These are phyloP conservation scores for Starmera pachycereana DNA, from an alignment of 805 yeast species.

Conservation along the genomic window DNA sequence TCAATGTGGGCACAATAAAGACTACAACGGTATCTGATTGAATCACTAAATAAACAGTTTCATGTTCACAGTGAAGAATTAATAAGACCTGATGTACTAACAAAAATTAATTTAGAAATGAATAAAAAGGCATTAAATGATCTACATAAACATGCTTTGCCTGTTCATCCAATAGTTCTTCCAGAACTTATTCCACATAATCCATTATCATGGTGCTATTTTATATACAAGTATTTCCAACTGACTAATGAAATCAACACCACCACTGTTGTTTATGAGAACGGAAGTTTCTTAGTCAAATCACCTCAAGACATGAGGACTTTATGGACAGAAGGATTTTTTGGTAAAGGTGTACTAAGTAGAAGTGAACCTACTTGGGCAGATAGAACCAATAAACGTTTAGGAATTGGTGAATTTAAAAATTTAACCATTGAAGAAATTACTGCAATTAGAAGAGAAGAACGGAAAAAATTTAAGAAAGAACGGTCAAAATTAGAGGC, in stretches of 20 bases:
- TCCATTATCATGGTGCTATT: constrained; percentile 54
- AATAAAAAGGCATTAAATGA: constrained; percentile 19
- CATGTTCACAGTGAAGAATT: background rate
- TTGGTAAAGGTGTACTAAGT: constrained; percentile 85
- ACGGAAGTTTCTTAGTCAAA: constrained; percentile 24
- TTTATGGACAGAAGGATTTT: constrained; percentile 82
- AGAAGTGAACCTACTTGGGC: constrained; percentile 92
- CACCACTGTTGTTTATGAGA: constrained; percentile 23
- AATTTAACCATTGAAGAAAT: constrained; percentile 58
- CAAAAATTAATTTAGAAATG: constrained; percentile 13
- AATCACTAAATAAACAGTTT: background rate
- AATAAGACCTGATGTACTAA: background rate
- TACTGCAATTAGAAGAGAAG: constrained; percentile 60
- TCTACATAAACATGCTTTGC: constrained; percentile 44
- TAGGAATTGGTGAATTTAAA: constrained; percentile 32
- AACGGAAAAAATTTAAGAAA: constrained; percentile 61
- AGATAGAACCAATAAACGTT: constrained; percentile 48
- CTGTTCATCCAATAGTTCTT: constrained; percentile 37
- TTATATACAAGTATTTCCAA: constrained; percentile 25
- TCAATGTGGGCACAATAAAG: constrained; percentile 67
- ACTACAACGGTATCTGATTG: constrained; percentile 96
- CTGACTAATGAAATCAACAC: constrained; percentile 10
- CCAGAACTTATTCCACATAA: constrained; percentile 54
- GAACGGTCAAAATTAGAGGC: constrained; percentile 54
- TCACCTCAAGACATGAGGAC: constrained; percentile 35